These are phyloP conservation scores for Strobilomyces dryophilus DNA, from an alignment of 768 basidiomycete species.

Conservation along the genomic window DNA sequence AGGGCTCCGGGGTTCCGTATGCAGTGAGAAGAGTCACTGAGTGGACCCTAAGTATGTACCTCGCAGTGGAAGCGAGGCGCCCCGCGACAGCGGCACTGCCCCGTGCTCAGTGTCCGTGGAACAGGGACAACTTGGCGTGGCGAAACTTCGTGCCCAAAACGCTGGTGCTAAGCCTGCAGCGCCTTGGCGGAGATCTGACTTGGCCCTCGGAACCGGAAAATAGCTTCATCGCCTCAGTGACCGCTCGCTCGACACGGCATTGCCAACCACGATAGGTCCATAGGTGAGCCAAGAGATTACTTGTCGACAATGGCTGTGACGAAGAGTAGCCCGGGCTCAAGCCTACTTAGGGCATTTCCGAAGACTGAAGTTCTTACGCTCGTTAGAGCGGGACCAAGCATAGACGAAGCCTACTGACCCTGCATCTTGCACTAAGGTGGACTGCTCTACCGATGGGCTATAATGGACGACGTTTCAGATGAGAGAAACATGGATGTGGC, in stretches of 20 bases:
- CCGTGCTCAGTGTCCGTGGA: slow-evolving; percentile 1
- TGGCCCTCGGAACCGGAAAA: slow-evolving; percentile 24
- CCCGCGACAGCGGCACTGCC: slow-evolving; percentile 9
- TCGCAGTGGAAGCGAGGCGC: slow-evolving; percentile 20
- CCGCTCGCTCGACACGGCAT: slow-evolving; percentile 6
- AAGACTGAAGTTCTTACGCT: not conserved
- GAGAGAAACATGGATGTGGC: slow-evolving; percentile 2
- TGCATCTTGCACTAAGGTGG: not conserved
- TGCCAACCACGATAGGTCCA: slow-evolving; percentile 1
- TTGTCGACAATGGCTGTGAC: slow-evolving; percentile 3
- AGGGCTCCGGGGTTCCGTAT: not conserved
- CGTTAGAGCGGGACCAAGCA: slow-evolving; percentile 2
- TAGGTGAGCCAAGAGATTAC: slow-evolving; percentile 7
- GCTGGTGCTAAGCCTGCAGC: slow-evolving; percentile 4
- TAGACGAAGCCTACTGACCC: not conserved
- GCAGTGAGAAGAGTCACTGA: not conserved
- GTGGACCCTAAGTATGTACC: slow-evolving; percentile 10
- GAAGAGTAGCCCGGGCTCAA: no score
- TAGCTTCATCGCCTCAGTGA: not conserved
- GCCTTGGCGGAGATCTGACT: slow-evolving; percentile 11
- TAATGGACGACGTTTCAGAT: slow-evolving; percentile 10
- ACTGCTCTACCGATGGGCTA: not conserved
- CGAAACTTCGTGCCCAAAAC: slow-evolving; percentile 6
- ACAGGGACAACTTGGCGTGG: not conserved
- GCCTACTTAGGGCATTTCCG: not conserved